Base-by-base conservation (phyloP, 208 protist genomes). In the Tritrichomonas musculus region DNA sequence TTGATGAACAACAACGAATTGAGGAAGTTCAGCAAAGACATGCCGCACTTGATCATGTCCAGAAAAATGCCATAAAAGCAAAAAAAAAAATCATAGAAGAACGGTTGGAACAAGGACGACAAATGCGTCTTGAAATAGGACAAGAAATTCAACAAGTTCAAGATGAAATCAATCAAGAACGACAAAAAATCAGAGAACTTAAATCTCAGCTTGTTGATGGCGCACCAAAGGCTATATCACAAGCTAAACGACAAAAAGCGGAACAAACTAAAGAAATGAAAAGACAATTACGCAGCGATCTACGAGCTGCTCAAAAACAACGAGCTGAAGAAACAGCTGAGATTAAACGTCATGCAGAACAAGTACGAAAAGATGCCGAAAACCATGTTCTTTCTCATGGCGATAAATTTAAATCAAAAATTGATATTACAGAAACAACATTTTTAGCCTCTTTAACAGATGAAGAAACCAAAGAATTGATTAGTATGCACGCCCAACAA, bases 341-440 rank as follows among this genome's bases (percentile, higher is more conserved):
- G 17, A 53, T 88, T 11, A 53, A 88, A 57, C 27, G 57, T 57
- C 53, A 88, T 30, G 77, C 77, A 39, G 17, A 53, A 33, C 53
- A 88, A 88, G 47, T 88, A 4, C 4, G 77, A 57, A 20, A 57
- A 57, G 41, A 88, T 53, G 14, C 39, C 2, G 44, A 88, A 57
- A 57, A 88, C 57, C 77, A 88, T 30, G 44, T 33, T 1, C 53
- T 47, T 47, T 47, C 14, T 57, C 77, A 88, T 50, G 77, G 77
- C 0, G 77, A 88, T 39, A 27, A 25, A n/a, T 57, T 60, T 47
- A 88, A 33, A 39, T 20, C 27, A 20, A 57, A 53, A 57, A 33
- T 33, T 5, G 77, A 88, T 57, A 88, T 88, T 20, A 88, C 77
- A 88, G 77, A 88, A 39, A 88, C 77, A 20, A 88, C 53, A 57